A percentile compares a stretch with the other conserved stretches of the same genome.
Evolutionary conservation across 306 rosid species (phyloP).

Genomic region (Vigna hirtella): DNA sequence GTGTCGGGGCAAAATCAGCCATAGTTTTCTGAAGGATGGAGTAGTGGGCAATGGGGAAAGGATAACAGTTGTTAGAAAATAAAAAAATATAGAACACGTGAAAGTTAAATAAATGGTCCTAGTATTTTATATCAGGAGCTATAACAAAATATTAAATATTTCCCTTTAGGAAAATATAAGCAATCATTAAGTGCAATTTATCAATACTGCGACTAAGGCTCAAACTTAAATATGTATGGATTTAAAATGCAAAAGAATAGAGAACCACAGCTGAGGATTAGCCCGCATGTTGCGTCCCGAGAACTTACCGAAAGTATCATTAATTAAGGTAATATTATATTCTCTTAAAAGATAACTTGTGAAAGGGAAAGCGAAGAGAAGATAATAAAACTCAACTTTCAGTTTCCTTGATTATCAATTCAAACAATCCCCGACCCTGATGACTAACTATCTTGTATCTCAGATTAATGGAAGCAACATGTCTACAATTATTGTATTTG

Average conservation of each 20-base stretch:
- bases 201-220: neutral
- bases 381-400: neutral
- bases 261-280: neutral
- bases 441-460: neutral
- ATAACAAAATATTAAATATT: neutral
- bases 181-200: neutral
- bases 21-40: neutral
- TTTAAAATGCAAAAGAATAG: neutral
- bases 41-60: constrained; percentile 4
- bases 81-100: neutral
- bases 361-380: neutral
- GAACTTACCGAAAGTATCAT: neutral
- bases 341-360: neutral
- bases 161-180: neutral
- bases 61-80: neutral
- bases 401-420: neutral
- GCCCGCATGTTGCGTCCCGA: neutral
- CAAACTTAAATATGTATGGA: neutral
- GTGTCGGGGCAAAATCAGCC: neutral
- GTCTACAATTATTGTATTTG: neutral
- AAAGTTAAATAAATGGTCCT: neutral
- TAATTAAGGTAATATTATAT: neutral
- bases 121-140: constrained; percentile 1
- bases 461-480: neutral
- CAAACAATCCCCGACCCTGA: neutral